Evolutionary conservation across 495 filamentous ascomycete genomes (phyloP).

Genomic region (Penicillium canariense): DNA sequence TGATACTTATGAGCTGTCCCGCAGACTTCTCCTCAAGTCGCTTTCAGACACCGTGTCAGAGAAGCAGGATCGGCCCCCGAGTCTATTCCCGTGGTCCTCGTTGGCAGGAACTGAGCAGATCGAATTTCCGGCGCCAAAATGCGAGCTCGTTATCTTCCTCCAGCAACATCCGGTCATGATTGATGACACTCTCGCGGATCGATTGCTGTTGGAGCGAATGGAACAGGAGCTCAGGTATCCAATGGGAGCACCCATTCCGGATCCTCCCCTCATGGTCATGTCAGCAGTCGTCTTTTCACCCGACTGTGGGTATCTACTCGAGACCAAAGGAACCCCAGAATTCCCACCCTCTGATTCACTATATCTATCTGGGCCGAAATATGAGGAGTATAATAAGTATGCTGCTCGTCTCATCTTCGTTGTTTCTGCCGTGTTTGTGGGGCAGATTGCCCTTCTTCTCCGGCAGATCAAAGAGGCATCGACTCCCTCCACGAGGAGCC

Average conservation of each 20-base stretch:
- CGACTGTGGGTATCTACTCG: slow-evolving; percentile 88
- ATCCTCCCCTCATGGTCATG: slow-evolving; percentile 69
- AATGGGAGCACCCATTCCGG: slow-evolving; percentile 70
- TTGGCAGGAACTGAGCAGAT: slow-evolving; percentile 54
- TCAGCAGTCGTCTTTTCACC: slow-evolving; percentile 88
- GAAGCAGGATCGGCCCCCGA: slow-evolving; percentile 52
- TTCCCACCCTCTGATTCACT: slow-evolving; percentile 60
- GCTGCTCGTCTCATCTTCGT: slow-evolving; percentile 66
- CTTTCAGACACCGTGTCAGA: slow-evolving; percentile 61
- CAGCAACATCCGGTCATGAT: slow-evolving; percentile 68
- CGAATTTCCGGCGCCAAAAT: slow-evolving; percentile 64
- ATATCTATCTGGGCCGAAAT: slow-evolving; percentile 75
- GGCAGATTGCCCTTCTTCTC: slow-evolving; percentile 72
- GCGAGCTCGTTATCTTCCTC: slow-evolving; percentile 84
- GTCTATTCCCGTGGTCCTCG: slow-evolving; percentile 63
- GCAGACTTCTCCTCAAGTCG: slow-evolving; percentile 66
- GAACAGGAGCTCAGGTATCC: slow-evolving; percentile 85
- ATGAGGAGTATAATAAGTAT: slow-evolving; percentile 66
- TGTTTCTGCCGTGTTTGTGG: slow-evolving; percentile 61
- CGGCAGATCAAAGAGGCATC: slow-evolving; percentile 86
- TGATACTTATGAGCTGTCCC: slow-evolving; percentile 64
- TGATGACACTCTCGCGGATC: slow-evolving; percentile 32
- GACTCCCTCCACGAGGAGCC: slow-evolving; percentile 89
- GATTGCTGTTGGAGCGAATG: slow-evolving; percentile 57
- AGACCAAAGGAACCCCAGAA: slow-evolving; percentile 78